Conservation (phyloP, 169 alveolate genomes). For the Eimeria praecox region DNA sequence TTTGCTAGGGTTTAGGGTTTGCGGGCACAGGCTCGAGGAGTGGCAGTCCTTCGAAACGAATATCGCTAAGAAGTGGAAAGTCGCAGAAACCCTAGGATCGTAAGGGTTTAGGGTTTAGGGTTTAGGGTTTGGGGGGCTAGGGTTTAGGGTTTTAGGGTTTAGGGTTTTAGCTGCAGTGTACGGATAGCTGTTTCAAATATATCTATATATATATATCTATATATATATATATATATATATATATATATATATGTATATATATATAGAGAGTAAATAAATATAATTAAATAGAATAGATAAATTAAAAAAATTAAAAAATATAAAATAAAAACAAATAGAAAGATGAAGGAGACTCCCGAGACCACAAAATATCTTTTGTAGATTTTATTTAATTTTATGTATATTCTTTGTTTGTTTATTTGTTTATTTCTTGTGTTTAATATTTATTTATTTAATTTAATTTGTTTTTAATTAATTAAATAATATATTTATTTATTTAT, state of each 20-base stretch:
- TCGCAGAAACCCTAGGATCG: not conserved
- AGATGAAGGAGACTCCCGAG: not conserved
- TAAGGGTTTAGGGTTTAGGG: conserved; percentile 32
- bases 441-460: not conserved
- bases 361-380: not conserved
- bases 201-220: not conserved
- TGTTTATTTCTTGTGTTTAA: not conserved
- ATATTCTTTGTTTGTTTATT: not conserved
- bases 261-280: not conserved
- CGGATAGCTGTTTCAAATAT: not conserved
- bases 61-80: conserved; percentile 1
- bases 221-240: not conserved
- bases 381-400: not conserved
- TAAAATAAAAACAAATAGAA: not conserved
- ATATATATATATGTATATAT: not conserved
- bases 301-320: not conserved
- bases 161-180: conserved; percentile 14
- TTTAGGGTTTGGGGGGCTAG: too few species aligned
- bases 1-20: not conserved
- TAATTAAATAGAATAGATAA: not conserved
- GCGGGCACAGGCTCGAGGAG: conserved; percentile 3
- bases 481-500: not conserved
- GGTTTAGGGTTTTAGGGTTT: conserved; percentile 30
- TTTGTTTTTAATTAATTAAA: not conserved
- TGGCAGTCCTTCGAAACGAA: conserved; percentile 8